Percentiles rank a stretch among this genome's conserved stretches.
Conservation (phyloP, 192 early-diverging fungal genomes). For the Gryganskiella cystojenkinii region DNA sequence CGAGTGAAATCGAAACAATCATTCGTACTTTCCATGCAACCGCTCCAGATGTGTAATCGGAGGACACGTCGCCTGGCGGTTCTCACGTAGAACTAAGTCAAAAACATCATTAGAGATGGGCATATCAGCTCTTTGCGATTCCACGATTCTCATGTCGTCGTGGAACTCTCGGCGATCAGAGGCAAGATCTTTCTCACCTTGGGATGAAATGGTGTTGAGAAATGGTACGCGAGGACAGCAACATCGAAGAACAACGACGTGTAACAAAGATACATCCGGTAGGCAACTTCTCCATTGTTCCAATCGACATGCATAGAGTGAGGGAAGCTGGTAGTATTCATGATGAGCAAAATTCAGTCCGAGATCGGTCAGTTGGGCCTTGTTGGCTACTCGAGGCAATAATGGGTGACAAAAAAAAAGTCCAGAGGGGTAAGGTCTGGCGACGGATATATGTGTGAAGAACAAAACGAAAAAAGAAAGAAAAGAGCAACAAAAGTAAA, state of each 20-base stretch:
- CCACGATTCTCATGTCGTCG: too few species aligned
- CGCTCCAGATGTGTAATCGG: constrained; percentile 33
- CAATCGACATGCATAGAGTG: constrained; percentile 45
- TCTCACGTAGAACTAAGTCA: constrained; percentile 41
- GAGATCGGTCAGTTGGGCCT: background rate
- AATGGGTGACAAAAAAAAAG: background rate
- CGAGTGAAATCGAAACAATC: too few species aligned
- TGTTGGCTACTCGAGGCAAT: background rate
- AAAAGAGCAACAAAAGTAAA: background rate
- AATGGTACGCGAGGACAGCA: constrained; percentile 35
- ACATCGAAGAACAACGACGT: constrained; percentile 41
- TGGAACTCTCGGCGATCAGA: too few species aligned
- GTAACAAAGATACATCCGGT: constrained; percentile 39
- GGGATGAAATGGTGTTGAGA: constrained; percentile 41
- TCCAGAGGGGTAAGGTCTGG: too few species aligned
- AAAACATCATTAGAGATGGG: too few species aligned
- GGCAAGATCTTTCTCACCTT: constrained; percentile 30
- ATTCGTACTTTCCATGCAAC: constrained; percentile 45
- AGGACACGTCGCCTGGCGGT: constrained; percentile 31
- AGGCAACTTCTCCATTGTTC: constrained; percentile 21
- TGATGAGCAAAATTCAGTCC: background rate
- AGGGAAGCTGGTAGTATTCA: constrained; percentile 15
- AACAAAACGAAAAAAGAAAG: background rate
- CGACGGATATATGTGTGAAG: constrained; percentile 5
- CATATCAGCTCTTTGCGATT: too few species aligned